Evolutionary conservation across 129 eudicot species (phyloP).

Genomic region (Sambucus nigra): DNA sequence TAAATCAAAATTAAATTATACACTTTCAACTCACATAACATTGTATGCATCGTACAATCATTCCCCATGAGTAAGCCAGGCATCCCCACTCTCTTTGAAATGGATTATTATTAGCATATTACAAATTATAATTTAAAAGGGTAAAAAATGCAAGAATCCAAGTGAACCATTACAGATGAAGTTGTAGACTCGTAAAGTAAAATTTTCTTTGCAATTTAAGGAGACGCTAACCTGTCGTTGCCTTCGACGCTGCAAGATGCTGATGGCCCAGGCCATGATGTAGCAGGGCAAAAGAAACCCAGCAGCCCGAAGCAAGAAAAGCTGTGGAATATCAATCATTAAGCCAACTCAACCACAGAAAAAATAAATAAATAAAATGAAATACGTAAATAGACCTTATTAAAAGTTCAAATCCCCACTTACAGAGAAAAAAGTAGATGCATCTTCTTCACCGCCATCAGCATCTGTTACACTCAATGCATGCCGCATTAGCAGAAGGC

Average conservation of each 20-base stretch:
- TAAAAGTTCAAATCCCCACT: conserved; percentile 11
- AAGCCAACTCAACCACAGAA: neutral
- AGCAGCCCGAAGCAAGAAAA: conserved; percentile 75
- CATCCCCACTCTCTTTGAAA: too few relatives aligned
- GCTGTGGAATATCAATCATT: conserved; percentile 30
- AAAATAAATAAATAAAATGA: neutral
- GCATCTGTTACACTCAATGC: conserved; percentile 54
- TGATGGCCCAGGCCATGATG: conserved; percentile 85
- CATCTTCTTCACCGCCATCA: conserved; percentile 59
- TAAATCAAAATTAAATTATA: neutral
- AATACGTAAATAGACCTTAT: neutral
- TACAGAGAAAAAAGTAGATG: conserved; percentile 70
- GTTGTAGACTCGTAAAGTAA: too few relatives aligned
- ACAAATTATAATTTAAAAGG: neutral
- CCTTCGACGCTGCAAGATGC: conserved; percentile 85
- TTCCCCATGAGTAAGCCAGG: too few relatives aligned
- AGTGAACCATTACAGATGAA: too few relatives aligned
- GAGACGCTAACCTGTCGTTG: conserved; percentile 65
- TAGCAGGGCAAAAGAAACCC: conserved; percentile 94
- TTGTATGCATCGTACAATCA: too few relatives aligned
- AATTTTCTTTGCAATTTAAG: too few relatives aligned
- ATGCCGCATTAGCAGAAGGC: conserved; percentile 72
- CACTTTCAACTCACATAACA: neutral
- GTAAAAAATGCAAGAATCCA: too few relatives aligned
- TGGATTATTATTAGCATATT: neutral